Evolutionary conservation across 1,139 yeast genomes (phyloP).

Genomic region (Kodamaea sp.): DNA sequence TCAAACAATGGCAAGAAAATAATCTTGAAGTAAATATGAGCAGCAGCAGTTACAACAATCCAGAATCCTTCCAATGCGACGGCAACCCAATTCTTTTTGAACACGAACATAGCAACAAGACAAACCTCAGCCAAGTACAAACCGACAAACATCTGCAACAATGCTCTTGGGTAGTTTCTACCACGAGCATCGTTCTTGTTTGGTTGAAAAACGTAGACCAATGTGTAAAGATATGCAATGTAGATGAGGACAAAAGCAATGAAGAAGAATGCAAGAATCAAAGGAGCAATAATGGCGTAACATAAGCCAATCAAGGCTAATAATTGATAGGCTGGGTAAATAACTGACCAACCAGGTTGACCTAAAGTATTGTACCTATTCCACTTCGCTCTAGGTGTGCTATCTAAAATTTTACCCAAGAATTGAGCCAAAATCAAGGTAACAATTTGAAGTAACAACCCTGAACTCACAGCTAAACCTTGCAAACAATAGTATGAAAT

Average conservation of each 20-base stretch:
- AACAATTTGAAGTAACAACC: conserved; percentile 42
- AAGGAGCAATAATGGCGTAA: conserved; percentile 47
- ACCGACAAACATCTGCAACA: conserved; percentile 66
- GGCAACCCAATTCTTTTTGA: conserved; percentile 73
- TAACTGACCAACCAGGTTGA: conserved; percentile 42
- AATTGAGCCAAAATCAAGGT: conserved; percentile 47
- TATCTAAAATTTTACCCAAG: conserved; percentile 47
- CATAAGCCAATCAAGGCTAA: conserved; percentile 40
- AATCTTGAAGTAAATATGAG: conserved; percentile 58
- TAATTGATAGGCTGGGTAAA: conserved; percentile 43
- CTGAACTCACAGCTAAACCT: conserved; percentile 44
- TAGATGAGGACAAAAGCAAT: conserved; percentile 49
- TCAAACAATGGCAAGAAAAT: conserved; percentile 63
- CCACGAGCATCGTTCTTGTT: conserved; percentile 60
- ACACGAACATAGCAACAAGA: conserved; percentile 65
- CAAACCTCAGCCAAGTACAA: conserved; percentile 67
- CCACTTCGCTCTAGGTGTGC: conserved; percentile 48
- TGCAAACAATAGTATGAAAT: conserved; percentile 51
- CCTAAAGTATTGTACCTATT: conserved; percentile 43
- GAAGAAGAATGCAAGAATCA: conserved; percentile 49
- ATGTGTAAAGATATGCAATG: conserved; percentile 60
- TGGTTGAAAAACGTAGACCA: conserved; percentile 58
- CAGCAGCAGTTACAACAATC: conserved; percentile 50
- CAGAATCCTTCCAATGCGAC: conserved; percentile 61
- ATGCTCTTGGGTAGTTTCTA: conserved; percentile 62